Conservation (phyloP, 345 rosid genomes). For the Psidium guajava region DNA sequence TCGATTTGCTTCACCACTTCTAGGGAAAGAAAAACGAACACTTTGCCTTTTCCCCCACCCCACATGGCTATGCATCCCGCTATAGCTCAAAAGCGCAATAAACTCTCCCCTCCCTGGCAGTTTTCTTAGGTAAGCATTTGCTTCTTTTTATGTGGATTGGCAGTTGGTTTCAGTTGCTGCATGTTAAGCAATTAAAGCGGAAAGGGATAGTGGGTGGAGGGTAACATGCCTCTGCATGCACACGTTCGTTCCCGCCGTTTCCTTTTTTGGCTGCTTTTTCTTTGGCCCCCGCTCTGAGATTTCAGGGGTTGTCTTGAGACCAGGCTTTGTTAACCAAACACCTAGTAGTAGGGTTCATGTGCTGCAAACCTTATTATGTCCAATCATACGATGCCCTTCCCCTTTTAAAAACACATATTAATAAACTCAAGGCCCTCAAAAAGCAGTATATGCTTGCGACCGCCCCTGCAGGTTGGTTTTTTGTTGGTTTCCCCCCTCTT, state of each 20-base stretch:
- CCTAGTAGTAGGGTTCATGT: neutral
- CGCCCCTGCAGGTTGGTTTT: neutral
- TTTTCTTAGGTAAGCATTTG: slow-evolving; percentile 1
- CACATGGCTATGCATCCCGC: neutral
- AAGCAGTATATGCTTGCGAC: neutral
- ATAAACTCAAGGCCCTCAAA: neutral
- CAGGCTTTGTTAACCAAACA: neutral
- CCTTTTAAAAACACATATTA: neutral
- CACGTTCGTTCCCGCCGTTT: neutral
- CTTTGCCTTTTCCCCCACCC: too few relatives aligned
- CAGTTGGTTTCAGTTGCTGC: slow-evolving; percentile 19
- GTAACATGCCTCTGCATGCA: slow-evolving; percentile 17
- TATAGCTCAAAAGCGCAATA: neutral
- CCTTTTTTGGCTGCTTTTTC: neutral
- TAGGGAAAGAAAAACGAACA: neutral
- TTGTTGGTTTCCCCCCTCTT: neutral
- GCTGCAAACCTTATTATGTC: neutral
- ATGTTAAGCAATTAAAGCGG: neutral
- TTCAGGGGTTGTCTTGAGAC: neutral
- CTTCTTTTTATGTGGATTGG: slow-evolving; percentile 12
- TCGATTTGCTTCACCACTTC: neutral
- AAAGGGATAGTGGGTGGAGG: slow-evolving; percentile 23
- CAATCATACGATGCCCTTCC: neutral
- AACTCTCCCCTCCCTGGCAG: neutral
- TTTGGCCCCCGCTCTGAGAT: neutral